Percentiles rank a stretch among this genome's conserved stretches.
Evolutionary conservation across 768 basidiomycete genomes (phyloP).

Genomic region (Auriculariales sp.): DNA sequence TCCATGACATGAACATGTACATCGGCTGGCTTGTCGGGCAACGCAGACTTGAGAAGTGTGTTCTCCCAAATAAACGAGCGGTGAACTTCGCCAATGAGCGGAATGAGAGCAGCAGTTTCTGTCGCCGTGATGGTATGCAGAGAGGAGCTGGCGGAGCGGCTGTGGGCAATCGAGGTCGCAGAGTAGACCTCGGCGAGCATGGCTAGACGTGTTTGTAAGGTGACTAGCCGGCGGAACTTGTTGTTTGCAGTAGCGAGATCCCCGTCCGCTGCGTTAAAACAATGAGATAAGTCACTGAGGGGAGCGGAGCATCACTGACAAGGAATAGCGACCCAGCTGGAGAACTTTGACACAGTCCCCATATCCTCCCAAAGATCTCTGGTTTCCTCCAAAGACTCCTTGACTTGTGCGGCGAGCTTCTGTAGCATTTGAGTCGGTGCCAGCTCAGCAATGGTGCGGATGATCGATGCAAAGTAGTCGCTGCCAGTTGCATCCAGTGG

Average conservation of each 20-base stretch:
- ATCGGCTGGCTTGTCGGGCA: constrained; percentile 11
- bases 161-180: constrained; percentile 69
- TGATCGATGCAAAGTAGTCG: constrained; percentile 75
- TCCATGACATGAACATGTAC: background rate
- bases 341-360: constrained; percentile 41
- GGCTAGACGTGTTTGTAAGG: constrained; percentile 64
- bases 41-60: constrained; percentile 51
- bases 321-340: constrained; percentile 44
- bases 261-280: constrained; percentile 25
- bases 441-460: constrained; percentile 80
- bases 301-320: constrained; percentile 23
- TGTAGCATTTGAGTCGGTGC: constrained; percentile 62
- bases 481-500: constrained; percentile 83
- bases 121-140: constrained; percentile 60
- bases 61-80: constrained; percentile 80
- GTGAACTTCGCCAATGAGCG: constrained; percentile 66
- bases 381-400: constrained; percentile 53
- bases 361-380: constrained; percentile 51
- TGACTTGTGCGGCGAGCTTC: constrained; percentile 56
- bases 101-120: constrained; percentile 47
- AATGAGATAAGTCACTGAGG: constrained; percentile 6
- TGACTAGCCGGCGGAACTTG: constrained; percentile 57
- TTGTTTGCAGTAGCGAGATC: constrained; percentile 34
- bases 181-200: constrained; percentile 80
- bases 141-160: constrained; percentile 57